These are phyloP conservation scores for Hyaloscypha finlandica DNA, from an alignment of 495 filamentous ascomycete genomes.

Conservation along the genomic window DNA sequence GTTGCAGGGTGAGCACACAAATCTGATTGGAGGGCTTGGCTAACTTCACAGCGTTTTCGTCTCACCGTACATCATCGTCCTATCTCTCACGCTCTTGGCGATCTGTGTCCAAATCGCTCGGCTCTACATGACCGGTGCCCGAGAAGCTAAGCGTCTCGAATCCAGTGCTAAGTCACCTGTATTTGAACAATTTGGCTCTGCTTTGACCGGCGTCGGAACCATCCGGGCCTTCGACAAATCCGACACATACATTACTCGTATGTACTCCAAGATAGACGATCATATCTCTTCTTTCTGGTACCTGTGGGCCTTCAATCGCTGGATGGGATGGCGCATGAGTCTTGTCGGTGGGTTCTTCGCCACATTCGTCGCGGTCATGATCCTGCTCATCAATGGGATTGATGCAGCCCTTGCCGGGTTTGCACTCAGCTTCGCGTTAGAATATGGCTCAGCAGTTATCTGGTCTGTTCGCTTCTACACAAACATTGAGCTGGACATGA, in stretches of 20 bases:
- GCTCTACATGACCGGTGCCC: constrained; percentile 66
- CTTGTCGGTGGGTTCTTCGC: constrained; percentile 72
- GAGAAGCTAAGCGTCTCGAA: constrained; percentile 77
- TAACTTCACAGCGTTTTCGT: constrained; percentile 49
- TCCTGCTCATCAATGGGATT: constrained; percentile 63
- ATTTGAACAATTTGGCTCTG: constrained; percentile 73
- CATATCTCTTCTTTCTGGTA: constrained; percentile 65
- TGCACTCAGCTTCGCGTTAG: constrained; percentile 61
- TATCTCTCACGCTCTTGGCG: constrained; percentile 53
- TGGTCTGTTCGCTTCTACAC: constrained; percentile 57
- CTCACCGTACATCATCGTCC: constrained; percentile 61
- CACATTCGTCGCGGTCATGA: constrained; percentile 60
- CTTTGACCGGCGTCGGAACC: constrained; percentile 70
- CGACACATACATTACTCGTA: constrained; percentile 62
- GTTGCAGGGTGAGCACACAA: constrained; percentile 43
- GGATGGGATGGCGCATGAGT: constrained; percentile 73
- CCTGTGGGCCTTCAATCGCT: constrained; percentile 70
- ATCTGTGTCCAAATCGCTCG: constrained; percentile 59
- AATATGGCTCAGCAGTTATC: constrained; percentile 58
- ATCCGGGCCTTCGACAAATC: constrained; percentile 73
- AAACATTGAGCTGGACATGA: constrained; percentile 78
- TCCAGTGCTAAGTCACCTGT: constrained; percentile 72
- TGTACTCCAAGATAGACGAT: constrained; percentile 67
- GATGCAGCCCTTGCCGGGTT: constrained; percentile 81
- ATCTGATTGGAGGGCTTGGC: neutral